Evolutionary conservation across 805 yeast species (phyloP).

Genomic region (Teunomyces pallodes): DNA sequence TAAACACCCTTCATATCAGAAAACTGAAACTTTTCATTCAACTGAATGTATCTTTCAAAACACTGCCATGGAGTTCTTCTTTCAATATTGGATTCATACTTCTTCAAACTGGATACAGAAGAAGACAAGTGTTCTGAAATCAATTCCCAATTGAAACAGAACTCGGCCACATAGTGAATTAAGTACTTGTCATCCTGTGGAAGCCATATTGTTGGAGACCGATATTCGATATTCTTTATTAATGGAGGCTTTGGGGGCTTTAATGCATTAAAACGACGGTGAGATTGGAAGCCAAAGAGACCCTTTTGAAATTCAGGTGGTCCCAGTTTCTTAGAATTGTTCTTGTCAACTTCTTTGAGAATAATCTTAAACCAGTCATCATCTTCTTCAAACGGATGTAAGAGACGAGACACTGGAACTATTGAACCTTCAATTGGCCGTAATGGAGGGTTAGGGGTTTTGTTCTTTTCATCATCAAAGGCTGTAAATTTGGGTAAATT

Average conservation of each 20-base stretch:
- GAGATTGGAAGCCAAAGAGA: constrained; percentile 49
- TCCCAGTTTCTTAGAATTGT: constrained; percentile 13
- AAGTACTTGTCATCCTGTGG: constrained; percentile 88
- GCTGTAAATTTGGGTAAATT: constrained; percentile 49
- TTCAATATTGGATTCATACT: constrained; percentile 84
- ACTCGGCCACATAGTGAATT: constrained; percentile 79
- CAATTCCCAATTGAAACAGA: constrained; percentile 89
- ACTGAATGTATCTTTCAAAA: constrained; percentile 91
- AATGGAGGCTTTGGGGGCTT: constrained; percentile 94
- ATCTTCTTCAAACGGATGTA: constrained; percentile 63
- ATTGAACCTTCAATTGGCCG: constrained; percentile 30
- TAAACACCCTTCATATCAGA: constrained; percentile 84
- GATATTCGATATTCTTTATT: constrained; percentile 68
- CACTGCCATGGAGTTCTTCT: constrained; percentile 99
- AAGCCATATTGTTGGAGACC: constrained; percentile 94
- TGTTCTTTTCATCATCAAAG: constrained; percentile 34
- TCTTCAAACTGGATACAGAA: constrained; percentile 52
- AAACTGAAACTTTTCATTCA: constrained; percentile 84
- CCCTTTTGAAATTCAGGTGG: constrained; percentile 54
- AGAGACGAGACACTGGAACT: constrained; percentile 63
- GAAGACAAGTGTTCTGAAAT: constrained; percentile 78
- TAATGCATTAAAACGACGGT: constrained; percentile 58
- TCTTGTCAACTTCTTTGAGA: constrained; percentile 35
- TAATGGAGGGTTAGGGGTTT: constrained; percentile 18
- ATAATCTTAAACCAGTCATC: constrained; percentile 60